These are phyloP conservation scores for Lentinula boryana DNA, from an alignment of 768 basidiomycete species.

Conservation along the genomic window DNA sequence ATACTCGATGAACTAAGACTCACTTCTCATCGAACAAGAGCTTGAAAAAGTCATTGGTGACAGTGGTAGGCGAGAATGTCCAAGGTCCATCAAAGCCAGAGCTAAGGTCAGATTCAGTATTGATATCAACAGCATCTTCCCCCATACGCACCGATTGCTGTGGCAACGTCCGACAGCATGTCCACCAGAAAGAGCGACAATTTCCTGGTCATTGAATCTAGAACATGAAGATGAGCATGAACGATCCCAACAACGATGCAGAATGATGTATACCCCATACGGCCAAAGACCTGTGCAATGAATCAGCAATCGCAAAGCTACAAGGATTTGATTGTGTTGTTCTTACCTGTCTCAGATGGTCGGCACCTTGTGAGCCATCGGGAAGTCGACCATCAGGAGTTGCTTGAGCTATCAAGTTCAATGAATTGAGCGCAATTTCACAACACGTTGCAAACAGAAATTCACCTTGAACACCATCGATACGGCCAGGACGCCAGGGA, in stretches of 20 bases:
- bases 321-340: neutral
- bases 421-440: neutral
- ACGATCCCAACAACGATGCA: neutral
- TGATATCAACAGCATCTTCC: neutral
- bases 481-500: slow-evolving; percentile 89
- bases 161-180: slow-evolving; percentile 98
- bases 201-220: slow-evolving; percentile 93
- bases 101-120: slow-evolving; percentile 17
- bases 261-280: slow-evolving; percentile 58
- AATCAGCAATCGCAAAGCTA: slow-evolving; percentile 3
- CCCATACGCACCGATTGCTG: slow-evolving; percentile 50
- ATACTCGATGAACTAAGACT: slow-evolving; percentile 6
- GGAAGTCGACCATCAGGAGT: slow-evolving; percentile 90
- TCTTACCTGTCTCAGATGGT: slow-evolving; percentile 76
- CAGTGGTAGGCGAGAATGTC: slow-evolving; percentile 89
- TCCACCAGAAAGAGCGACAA: slow-evolving; percentile 89
- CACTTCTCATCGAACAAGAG: slow-evolving; percentile 84
- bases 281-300: slow-evolving; percentile 65
- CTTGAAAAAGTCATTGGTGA: slow-evolving; percentile 84
- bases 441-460: too few species aligned
- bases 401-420: slow-evolving; percentile 40
- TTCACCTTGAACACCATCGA: slow-evolving; percentile 59
- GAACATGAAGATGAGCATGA: neutral
- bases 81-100: slow-evolving; percentile 89
- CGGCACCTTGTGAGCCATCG: slow-evolving; percentile 76